A percentile compares a stretch with the other conserved stretches of the same genome.
These are phyloP conservation scores for Geranomyces michiganensis DNA, from an alignment of 192 early-diverging fungal species.

Conservation along the genomic window DNA sequence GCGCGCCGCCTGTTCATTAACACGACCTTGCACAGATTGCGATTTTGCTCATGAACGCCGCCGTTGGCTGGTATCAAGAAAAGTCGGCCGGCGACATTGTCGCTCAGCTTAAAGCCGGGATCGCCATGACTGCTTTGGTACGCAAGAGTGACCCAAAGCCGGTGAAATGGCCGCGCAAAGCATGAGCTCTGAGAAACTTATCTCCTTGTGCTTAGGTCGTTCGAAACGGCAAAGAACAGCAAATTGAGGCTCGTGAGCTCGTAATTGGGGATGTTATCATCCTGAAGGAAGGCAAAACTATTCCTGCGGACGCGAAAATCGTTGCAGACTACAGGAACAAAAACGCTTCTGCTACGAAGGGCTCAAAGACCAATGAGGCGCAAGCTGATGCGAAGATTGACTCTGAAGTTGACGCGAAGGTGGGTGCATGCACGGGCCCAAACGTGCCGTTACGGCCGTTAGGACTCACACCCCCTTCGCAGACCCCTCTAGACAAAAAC, in stretches of 20 bases:
- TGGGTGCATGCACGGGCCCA: too few relatives aligned
- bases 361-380: too few relatives aligned
- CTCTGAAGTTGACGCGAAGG: too few relatives aligned
- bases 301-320: conserved; percentile 1
- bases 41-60: conserved; percentile 23
- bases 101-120: conserved; percentile 51
- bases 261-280: conserved; percentile 87
- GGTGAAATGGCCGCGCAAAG: conserved; percentile 72
- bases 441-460: too few relatives aligned
- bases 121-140: conserved; percentile 37
- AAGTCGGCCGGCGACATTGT: conserved; percentile 27
- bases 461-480: too few relatives aligned
- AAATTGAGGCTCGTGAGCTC: conserved; percentile 35
- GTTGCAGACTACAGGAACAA: neutral
- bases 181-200: conserved; percentile 20
- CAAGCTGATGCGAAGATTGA: too few relatives aligned
- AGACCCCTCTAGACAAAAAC: neutral
- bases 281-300: conserved; percentile 64
- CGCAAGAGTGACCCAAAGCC: conserved; percentile 66
- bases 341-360: neutral
- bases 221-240: conserved; percentile 29
- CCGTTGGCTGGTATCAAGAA: conserved; percentile 29
- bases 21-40: neutral
- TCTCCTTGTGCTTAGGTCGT: neutral
- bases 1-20: too few relatives aligned